Evolutionary conservation across 139 green algal genomes (phyloP), one percentile per base, ranked within the genome.

Genomic region (Haematococcus sp.): DNA sequence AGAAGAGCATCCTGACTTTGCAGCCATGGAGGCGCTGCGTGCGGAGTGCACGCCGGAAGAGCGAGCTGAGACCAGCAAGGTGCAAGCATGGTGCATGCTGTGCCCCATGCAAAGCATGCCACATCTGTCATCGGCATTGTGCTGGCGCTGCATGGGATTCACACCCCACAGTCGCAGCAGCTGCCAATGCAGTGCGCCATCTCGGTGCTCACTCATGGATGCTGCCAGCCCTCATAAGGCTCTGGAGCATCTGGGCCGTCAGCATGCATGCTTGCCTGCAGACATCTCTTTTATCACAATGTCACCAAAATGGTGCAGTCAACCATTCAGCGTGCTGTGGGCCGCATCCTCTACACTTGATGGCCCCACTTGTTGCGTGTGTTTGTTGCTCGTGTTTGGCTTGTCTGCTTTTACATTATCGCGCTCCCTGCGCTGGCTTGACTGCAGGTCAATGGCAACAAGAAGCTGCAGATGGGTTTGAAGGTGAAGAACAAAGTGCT

Each of bases 21-120:
- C 77, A 23, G 91, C 88, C 1, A 82, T 97, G 33, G 74, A 93
- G 28, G 85, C 89, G 0, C 67, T 97, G 28, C 77, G 85, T 25
- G 88, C 86, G 1, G 91, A 97, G 67, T 80, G 70, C 3, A 93
- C 84, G 3, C 88, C 87, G 1, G 88, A 91, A 34, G 91, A 95
- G 77, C 59, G 80, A 13, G 88, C 87, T 9, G 80, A 90, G 15
- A 90, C 83, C 22, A 90, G 84, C 65, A 97, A 94, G 85, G 91
- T 89, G 54, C 3, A 69, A 13, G 4, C 19, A 23, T 71, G 7
- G 7, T 49, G 40, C 40, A 49, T 59, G n/a, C 35, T 71, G 20
- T 71, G n/a, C n/a, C n/a, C 11, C 4, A 27, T 55, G 17, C 9
- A 54, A 73, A 61, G 23, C 20, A 5, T 25, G 33, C 23, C 30